Evolutionary conservation across 345 rosid species (phyloP).

Genomic region (Gossypioides kirkii): DNA sequence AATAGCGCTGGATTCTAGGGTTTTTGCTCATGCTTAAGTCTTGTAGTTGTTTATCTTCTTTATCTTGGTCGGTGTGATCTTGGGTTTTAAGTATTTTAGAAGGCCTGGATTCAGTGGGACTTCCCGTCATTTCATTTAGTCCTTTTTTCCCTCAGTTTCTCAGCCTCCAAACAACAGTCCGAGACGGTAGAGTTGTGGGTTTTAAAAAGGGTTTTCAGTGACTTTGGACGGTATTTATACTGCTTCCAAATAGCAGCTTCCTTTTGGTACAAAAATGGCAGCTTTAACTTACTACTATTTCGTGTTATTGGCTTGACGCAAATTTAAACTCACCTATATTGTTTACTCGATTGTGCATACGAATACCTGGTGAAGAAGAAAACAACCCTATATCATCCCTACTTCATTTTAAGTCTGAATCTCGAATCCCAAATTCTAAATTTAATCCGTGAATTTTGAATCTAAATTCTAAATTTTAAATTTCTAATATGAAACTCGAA

Average conservation of each 20-base stretch:
- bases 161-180: neutral
- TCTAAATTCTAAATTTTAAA: rapidly evolving
- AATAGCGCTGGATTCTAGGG: slow-evolving; percentile 67
- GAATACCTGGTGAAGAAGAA: no score
- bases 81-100: slow-evolving; percentile 47
- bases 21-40: slow-evolving; percentile 40
- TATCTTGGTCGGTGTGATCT: slow-evolving; percentile 26
- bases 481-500: no score
- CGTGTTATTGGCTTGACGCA: no score
- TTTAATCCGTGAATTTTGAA: rapidly evolving
- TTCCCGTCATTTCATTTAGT: slow-evolving; percentile 35
- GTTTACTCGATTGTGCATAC: no score
- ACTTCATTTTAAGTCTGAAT: no score
- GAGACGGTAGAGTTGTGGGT: neutral
- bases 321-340: no score
- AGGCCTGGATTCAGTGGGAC: slow-evolving; percentile 34
- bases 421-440: rapidly evolving
- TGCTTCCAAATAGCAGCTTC: no score
- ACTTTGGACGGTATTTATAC: neutral
- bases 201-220: slow-evolving; percentile 4
- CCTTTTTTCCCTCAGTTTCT: slow-evolving; percentile 2
- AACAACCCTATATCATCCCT: no score
- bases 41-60: slow-evolving; percentile 23
- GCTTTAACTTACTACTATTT: no score
- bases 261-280: no score